These are phyloP conservation scores for Neofusicoccum cordaticola DNA, from an alignment of 2,329 filamentous ascomycete genomes.

Conservation along the genomic window DNA sequence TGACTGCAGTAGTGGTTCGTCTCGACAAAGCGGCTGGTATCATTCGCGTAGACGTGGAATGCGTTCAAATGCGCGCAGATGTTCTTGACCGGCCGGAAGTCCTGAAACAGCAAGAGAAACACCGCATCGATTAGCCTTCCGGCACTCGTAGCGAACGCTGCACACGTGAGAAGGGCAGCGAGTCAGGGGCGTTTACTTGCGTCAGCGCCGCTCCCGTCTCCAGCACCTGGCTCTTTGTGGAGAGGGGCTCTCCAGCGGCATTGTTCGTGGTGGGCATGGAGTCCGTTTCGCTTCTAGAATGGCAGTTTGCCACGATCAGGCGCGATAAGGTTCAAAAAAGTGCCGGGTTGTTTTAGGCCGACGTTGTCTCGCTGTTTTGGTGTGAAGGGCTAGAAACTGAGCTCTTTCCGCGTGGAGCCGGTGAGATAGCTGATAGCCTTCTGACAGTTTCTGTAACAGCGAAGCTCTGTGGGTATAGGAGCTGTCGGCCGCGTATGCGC, in stretches of 20 bases:
- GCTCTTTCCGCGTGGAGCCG: not conserved
- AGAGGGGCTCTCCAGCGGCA: conserved; percentile 50
- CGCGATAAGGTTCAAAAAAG: no score
- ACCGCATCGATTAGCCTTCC: not conserved
- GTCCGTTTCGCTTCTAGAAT: conserved; percentile 21
- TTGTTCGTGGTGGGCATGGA: conserved; percentile 39
- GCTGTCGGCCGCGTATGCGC: not conserved
- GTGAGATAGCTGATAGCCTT: not conserved
- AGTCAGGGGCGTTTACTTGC: conserved; percentile 44
- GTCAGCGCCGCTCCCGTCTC: conserved; percentile 60
- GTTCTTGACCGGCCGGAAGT: conserved; percentile 68
- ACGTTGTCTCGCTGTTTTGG: not conserved
- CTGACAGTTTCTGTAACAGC: not conserved
- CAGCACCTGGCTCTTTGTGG: conserved; percentile 56
- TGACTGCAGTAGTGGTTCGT: conserved; percentile 84
- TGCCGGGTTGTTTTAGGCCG: not conserved
- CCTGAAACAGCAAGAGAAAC: conserved; percentile 37
- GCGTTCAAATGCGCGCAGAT: conserved; percentile 83
- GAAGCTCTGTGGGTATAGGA: not conserved
- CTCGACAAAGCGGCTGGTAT: conserved; percentile 67
- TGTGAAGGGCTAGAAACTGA: not conserved
- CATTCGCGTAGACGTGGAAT: conserved; percentile 79
- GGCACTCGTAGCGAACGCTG: not conserved
- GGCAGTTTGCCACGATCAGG: not conserved
- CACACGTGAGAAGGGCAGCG: conserved; percentile 2